Percentiles rank a stretch among this genome's conserved stretches.
Evolutionary conservation across 208 protist species (phyloP).

Genomic region (Endotrypanum monterogeii): DNA sequence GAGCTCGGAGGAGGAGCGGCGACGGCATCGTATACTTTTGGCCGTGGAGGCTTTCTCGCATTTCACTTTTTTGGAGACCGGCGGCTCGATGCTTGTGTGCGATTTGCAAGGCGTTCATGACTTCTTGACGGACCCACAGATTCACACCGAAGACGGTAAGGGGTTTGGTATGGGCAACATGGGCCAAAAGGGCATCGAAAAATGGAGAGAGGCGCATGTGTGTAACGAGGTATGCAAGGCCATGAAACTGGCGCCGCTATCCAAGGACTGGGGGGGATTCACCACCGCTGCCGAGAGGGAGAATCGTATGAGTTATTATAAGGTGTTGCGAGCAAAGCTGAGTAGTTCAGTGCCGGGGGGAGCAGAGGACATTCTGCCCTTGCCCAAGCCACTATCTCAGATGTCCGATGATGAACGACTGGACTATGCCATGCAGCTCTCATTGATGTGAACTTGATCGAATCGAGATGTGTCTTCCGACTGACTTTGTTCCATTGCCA

Average conservation of each 20-base stretch:
- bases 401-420: conserved; percentile 78
- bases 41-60: conserved; percentile 89
- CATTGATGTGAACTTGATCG: conserved; percentile 38
- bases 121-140: conserved; percentile 86
- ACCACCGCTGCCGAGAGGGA: conserved; percentile 2
- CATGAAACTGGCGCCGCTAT: conserved; percentile 47
- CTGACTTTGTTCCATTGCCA: not conserved
- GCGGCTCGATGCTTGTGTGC: conserved; percentile 74
- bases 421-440: conserved; percentile 68
- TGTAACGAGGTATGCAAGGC: conserved; percentile 77
- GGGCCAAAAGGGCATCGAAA: conserved; percentile 77
- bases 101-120: conserved; percentile 86
- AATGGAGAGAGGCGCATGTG: conserved; percentile 65
- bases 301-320: conserved; percentile 46
- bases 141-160: conserved; percentile 78
- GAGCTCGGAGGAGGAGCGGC: conserved; percentile 35
- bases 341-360: conserved; percentile 37
- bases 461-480: not conserved
- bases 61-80: conserved; percentile 71
- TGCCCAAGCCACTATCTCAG: conserved; percentile 62
- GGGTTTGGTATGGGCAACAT: conserved; percentile 86
- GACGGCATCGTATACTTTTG: conserved; percentile 55
- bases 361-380: conserved; percentile 51
- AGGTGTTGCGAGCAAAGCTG: conserved; percentile 47
- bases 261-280: not conserved